Base-by-base conservation (phyloP, 2,329 filamentous ascomycete genomes). In the Tricladium varicosporioides region DNA sequence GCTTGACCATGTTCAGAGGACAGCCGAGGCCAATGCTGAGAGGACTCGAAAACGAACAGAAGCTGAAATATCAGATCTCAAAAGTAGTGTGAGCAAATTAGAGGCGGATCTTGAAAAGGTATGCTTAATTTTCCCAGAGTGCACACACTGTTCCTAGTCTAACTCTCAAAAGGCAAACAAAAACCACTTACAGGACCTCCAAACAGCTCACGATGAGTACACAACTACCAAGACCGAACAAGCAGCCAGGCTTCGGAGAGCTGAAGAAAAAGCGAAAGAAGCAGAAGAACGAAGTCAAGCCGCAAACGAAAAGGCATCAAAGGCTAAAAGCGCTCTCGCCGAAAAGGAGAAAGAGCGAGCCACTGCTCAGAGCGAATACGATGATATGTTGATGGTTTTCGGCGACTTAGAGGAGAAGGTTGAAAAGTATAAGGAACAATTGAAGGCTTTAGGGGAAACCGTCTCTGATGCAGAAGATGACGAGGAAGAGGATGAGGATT, bases 331-430 rank as follows among this genome's bases (percentile, higher is more conserved):
- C 19, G 60, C 61, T 14, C 47, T 71, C 18, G 62, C 65, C 10
- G 74, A 80, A 61, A 86, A 82, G 60, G 83, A 86, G 63, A 80
- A 84, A 58, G 84, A 87, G 57, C 84, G 82, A 54, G 79, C 84
- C 59, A 74, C 80, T 1, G 80, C 81, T 5, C 89, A 93, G 69
- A 79, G 82, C 2, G 90, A 94, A 71, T 77, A 93, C 47, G 90
- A 94, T 64, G 90, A 94, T 70, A 77, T 93, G 53, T 75, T 94
- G 36, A 88, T 93, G 75, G 86, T 94, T 5, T 91, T 92, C 72
- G 85, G 84, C 13, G 90, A 94, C 68, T 69, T 92, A 15, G 90
- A 94, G 72, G 88, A 91, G 53, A 93, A 92, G 74, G 78, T 85
- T 49, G 79, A 80, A 44, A 84, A 83, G 65, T 91, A 93, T 69